Base-by-base conservation (phyloP, 495 filamentous ascomycete genomes). In the Xylaria sp. region DNA sequence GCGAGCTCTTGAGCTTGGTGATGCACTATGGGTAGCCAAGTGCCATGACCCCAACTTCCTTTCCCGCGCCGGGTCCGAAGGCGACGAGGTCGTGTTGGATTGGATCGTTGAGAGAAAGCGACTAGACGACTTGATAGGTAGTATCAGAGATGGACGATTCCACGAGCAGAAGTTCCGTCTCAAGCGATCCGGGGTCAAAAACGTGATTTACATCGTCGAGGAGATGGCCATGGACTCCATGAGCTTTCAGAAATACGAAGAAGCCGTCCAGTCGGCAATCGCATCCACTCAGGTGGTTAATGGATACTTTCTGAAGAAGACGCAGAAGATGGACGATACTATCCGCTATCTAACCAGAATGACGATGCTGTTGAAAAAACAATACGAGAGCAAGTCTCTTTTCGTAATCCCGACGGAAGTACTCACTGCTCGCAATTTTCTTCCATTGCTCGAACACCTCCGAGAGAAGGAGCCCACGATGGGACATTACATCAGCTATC, bases 161-260 rank as follows among this genome's bases (percentile, higher is more conserved):
- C 90, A 90, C 73, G 93, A 97, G 74, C 93, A 97, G 72, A 96
- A 97, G 74, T 95, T 94, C 73, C 90, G 93, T 1, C 85, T 95
- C 3, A 85, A 85, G 46, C 89, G 89, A 65, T 90, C 88, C 0
- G 93, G 93, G 1, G 82, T 95, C 37, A 89, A 87, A 68, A 92
- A 95, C 67, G 89, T 96, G 35, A 85, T 93, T 57, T 97, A 96
- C 73, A 81, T 97, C n/a, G 85, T 96, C 62, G 93, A 97, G 75
- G 90, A 95, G 70, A 90, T 86, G 21, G 67, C 83, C 19, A 84
- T 93, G 72, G 83, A 87, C 53, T 62, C 81, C 0, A 80, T 81
- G 15, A 79, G 80, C 33, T 74, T 80, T n/a, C 73, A 82, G 11
- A 88, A 86, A 50, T 90, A 90, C 74, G 84, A 86, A 40, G 92